Evolutionary conservation across 2,329 filamentous ascomycete species (phyloP), one percentile per base, ranked within the genome.

Genomic region (Metarhizium sp.): DNA sequence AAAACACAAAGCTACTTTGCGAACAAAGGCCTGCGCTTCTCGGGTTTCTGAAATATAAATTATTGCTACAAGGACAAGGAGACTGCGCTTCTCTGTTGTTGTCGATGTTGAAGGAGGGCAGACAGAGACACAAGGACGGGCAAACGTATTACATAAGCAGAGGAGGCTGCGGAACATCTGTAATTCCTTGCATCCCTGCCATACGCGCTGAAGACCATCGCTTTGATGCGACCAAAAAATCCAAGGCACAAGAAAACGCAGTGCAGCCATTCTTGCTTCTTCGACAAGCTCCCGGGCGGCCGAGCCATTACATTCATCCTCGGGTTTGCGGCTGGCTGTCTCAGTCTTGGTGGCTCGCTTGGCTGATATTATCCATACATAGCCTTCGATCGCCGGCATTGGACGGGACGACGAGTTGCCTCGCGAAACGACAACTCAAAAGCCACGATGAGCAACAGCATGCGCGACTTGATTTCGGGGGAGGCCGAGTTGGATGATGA

Each of bases 401-500:
- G 42, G 25, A 51, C 30, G 36, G 11, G 36, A 30, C 20, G 46
- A 20, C 34, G 48, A 30, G 43, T 32, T 55, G 40, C 47, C 40
- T 14, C 30, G 29, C 16, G 32, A 53, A 30, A 55, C 40, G 18
- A 20, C 45, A 29, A 54, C 18, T 40, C 18, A 59, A 50, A 55
- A 59, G 65, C 62, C 69, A 80, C 66, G 16, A 86, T 86, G 83
- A 85, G 80, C 68, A 77, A 69, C 67, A 77, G 71, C 51, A 85
- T 89, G 81, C 82, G 81, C 70, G 85, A 91, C 68, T 77, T 96
- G 67, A 86, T 99, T 66, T 86, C 92, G 63, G 85, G 85, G 60
- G 86, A 91, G 75, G 94, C 92, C 63, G 85, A 95, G 71, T 76
- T 96, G 58, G 92, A 92, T 67, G 85, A 85, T 30, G 89, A 94